Percentiles rank a stretch among this genome's conserved stretches.
Conservation (phyloP, 2,329 filamentous ascomycete species). For the Fusarium papillatum region DNA sequence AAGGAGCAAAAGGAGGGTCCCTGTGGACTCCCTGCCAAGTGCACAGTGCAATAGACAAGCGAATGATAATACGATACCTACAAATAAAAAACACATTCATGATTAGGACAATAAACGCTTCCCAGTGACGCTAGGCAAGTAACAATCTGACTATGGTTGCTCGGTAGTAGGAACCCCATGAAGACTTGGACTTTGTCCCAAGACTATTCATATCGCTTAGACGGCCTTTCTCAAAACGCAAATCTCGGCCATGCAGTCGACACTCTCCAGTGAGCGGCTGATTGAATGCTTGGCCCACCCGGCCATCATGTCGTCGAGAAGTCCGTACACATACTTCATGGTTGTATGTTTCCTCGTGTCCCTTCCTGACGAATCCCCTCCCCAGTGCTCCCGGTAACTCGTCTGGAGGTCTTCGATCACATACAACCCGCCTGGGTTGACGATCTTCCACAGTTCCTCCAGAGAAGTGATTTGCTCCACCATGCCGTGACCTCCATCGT, state of each 20-base stretch:
- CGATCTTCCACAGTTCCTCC: conserved; percentile 50
- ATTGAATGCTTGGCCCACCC: conserved; percentile 35
- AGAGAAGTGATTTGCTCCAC: conserved; percentile 53
- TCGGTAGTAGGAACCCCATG: background rate
- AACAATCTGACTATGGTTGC: background rate
- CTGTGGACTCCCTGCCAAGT: conserved; percentile 84
- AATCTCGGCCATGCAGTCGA: conserved; percentile 48
- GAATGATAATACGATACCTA: conserved; percentile 32
- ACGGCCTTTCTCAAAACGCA: conserved; percentile 12
- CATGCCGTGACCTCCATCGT: conserved; percentile 56
- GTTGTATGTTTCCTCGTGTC: conserved; percentile 42
- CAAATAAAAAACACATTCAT: conserved; percentile 23
- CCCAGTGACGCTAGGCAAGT: conserved; percentile 2
- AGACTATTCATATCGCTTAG: background rate
- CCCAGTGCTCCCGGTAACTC: conserved; percentile 41
- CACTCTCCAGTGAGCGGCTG: conserved; percentile 40
- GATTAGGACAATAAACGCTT: conserved; percentile 3
- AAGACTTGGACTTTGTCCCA: background rate
- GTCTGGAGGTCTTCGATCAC: conserved; percentile 52
- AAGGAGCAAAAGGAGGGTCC: conserved; percentile 73
- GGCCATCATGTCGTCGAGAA: conserved; percentile 44
- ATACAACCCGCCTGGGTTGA: conserved; percentile 53
- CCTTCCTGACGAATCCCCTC: conserved; percentile 39
- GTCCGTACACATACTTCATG: conserved; percentile 43
- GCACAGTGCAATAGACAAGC: conserved; percentile 70